A percentile compares a stretch with the other conserved stretches of the same genome.
Evolutionary conservation across 345 rosid species (phyloP).

Genomic region (Syzygium oleosum): DNA sequence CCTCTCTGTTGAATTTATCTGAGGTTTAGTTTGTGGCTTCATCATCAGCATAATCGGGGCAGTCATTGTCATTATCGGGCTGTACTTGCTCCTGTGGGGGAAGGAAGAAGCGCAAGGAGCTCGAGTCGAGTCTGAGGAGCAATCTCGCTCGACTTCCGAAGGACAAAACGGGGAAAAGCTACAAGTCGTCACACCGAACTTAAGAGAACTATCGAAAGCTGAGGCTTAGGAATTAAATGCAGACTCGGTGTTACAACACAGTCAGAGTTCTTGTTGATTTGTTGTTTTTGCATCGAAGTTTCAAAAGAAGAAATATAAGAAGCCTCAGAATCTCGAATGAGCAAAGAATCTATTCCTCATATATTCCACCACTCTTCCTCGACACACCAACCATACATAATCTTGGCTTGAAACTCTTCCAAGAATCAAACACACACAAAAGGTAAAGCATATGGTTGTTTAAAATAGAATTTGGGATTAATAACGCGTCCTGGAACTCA

Average conservation of each 20-base stretch:
- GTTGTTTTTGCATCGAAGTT: neutral
- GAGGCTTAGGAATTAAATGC: neutral
- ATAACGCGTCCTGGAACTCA: neutral
- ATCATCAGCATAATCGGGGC: constrained; percentile 48
- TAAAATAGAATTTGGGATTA: neutral
- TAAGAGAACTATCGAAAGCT: neutral
- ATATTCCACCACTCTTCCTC: neutral
- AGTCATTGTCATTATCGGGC: constrained; percentile 33
- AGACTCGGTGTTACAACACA: neutral
- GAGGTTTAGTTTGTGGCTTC: neutral
- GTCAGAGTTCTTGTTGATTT: neutral
- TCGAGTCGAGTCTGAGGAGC: constrained; percentile 7
- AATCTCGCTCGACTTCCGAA: neutral
- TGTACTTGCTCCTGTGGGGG: constrained; percentile 68
- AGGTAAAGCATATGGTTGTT: neutral
- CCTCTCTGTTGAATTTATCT: neutral
- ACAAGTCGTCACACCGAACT: neutral
- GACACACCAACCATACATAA: neutral
- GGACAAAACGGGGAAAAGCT: constrained; percentile 2
- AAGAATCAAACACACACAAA: neutral
- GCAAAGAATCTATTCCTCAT: neutral
- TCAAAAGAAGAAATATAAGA: neutral
- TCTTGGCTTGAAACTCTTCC: neutral
- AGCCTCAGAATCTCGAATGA: neutral
- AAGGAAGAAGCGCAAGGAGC: constrained; percentile 31